phyloP scores from a whole-genome alignment of 345 rosid genomes.

The Boechera stricta region DNA sequence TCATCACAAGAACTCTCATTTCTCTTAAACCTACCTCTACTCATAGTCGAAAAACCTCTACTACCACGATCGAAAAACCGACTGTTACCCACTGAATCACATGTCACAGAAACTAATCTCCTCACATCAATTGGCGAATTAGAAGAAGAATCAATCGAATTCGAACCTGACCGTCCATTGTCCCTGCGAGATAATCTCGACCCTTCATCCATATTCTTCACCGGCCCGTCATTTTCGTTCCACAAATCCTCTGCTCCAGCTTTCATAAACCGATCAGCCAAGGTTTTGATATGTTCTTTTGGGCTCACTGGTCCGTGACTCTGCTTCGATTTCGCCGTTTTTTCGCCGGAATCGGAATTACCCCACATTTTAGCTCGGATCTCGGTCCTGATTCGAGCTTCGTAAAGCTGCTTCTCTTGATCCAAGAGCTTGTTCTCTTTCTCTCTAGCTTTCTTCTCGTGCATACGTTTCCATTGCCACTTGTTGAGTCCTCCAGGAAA shows the following conservation, averaged over 20 bases:
- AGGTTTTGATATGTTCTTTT: slow-evolving; percentile 63
- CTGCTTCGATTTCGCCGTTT: slow-evolving; percentile 13
- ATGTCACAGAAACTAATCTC: slow-evolving; percentile 45
- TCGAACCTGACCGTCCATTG: slow-evolving; percentile 43
- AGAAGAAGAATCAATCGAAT: slow-evolving; percentile 31
- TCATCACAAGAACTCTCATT: slow-evolving; percentile 56
- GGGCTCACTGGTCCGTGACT: slow-evolving; percentile 64
- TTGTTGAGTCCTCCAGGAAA: slow-evolving; percentile 95
- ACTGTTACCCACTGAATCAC: slow-evolving; percentile 7
- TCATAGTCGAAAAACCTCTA: slow-evolving; percentile 56
- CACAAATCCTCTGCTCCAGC: slow-evolving; percentile 92
- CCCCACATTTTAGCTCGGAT: slow-evolving; percentile 63
- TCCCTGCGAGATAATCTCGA: slow-evolving; percentile 12
- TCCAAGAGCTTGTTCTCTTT: slow-evolving; percentile 84
- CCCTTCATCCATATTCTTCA: slow-evolving; percentile 44
- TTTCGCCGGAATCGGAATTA: slow-evolving; percentile 37
- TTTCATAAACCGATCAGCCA: slow-evolving; percentile 92
- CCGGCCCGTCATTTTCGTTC: slow-evolving; percentile 84
- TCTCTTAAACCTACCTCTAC: slow-evolving; percentile 49
- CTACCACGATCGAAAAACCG: slow-evolving; percentile 32
- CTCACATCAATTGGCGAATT: slow-evolving; percentile 61
- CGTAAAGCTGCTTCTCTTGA: slow-evolving; percentile 91
- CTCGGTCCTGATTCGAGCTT: slow-evolving; percentile 76
- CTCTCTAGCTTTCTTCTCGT: slow-evolving; percentile 90
- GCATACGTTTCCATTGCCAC: slow-evolving; percentile 99